Evolutionary conservation across 148 eudicot species (phyloP), one percentile per base, ranked within the genome.

Genomic region (Vaccinium macrocarpon): DNA sequence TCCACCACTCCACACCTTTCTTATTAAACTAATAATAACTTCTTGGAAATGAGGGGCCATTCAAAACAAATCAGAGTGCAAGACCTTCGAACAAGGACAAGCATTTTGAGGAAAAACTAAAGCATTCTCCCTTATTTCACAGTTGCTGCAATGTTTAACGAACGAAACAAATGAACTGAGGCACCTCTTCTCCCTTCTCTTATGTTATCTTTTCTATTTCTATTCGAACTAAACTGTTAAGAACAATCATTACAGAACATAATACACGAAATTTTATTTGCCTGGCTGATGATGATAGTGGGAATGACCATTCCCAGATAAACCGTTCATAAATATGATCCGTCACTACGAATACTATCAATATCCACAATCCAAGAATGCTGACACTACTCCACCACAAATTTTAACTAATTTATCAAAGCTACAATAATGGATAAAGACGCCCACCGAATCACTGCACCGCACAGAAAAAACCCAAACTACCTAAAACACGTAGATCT

Each of bases 301-400:
- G 80, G n/a, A 52, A 51, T 1, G 42, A 52, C 59, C 35, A 78
- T 52, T 27, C 51, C 80, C 19, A 51, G 61, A 52, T 52, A 51
- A 78, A 52, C 56, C 15, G n/a, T 29, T 8, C 61, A 27, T 16
- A 27, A 78, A 21, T 29, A 77, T 5, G 7, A 78, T 23, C 16
- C 27, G 8, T 0, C 46, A 18, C 46, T 6, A 77, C 19, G 15
- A 16, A 51, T 13, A 18, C 80, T 25, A 11, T 51, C 16, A 27
- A 52, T 27, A 52, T 27, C 29, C 59, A 78, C 64, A 53, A 78
- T 79, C 38, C 81, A 56, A 56, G 68, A 79, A 56, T 29, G 57
- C 81, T 14, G 49, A 6, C 19, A 52, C 18, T 11, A 25, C n/a
- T 27, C n/a, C 0, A 76, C 11, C 23, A n/a, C 23, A 13, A 14